A percentile compares a stretch with the other conserved stretches of the same genome.
Evolutionary conservation across 768 basidiomycete species (phyloP).

Genomic region (Calocybe indica): DNA sequence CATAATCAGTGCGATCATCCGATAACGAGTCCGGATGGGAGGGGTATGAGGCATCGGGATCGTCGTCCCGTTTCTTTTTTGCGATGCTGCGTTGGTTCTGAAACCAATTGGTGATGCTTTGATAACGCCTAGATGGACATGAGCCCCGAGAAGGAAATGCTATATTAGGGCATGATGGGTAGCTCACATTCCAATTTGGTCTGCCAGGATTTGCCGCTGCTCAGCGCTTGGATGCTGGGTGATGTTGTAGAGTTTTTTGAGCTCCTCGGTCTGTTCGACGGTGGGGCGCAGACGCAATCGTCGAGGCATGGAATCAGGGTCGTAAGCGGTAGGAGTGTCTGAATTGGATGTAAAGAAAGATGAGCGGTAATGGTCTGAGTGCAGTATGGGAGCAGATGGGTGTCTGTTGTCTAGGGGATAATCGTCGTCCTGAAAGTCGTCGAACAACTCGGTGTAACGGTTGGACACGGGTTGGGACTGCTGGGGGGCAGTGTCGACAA

Average conservation of each 20-base stretch:
- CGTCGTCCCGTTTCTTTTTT: constrained; percentile 65
- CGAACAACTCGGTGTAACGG: constrained; percentile 27
- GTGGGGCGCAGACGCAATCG: constrained; percentile 63
- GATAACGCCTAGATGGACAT: constrained; percentile 53
- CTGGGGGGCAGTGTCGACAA: constrained; percentile 20
- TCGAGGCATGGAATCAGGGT: constrained; percentile 46
- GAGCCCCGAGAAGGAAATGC: constrained; percentile 13
- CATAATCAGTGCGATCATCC: constrained; percentile 23
- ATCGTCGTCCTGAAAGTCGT: constrained; percentile 45
- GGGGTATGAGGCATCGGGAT: constrained; percentile 24
- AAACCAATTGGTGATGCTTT: constrained; percentile 83
- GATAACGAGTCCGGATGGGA: constrained; percentile 23
- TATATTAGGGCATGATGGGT: constrained; percentile 22
- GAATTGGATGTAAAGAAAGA: constrained; percentile 34
- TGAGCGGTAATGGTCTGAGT: constrained; percentile 21
- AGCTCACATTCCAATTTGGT: constrained; percentile 71
- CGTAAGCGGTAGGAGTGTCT: constrained; percentile 41
- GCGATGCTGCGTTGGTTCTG: constrained; percentile 79
- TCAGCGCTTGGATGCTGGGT: constrained; percentile 68
- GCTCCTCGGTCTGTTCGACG: constrained; percentile 60
- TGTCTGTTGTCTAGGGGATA: constrained; percentile 27
- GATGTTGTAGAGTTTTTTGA: constrained; percentile 56
- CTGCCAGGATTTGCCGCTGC: constrained; percentile 57
- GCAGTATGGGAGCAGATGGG: constrained; percentile 25
- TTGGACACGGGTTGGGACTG: constrained; percentile 21